These are phyloP conservation scores for Scedosporium aurantiacum DNA, from an alignment of 2,329 filamentous ascomycete species.

Conservation along the genomic window DNA sequence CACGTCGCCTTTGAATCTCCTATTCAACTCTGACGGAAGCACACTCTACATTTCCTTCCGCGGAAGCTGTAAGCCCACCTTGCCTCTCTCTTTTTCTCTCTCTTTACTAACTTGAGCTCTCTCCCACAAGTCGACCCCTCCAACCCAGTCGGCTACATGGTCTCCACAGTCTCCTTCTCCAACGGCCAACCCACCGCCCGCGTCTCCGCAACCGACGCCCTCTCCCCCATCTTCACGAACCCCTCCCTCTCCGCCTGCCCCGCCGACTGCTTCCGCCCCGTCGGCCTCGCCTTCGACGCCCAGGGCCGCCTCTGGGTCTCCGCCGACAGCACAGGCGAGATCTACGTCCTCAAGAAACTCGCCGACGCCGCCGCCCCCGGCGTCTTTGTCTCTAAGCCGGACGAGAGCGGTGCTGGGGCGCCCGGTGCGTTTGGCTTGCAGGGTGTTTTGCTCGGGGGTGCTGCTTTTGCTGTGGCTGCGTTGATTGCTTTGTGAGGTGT, in stretches of 20 bases:
- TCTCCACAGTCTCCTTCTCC: conserved; percentile 29
- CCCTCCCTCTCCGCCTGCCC: conserved; percentile 41
- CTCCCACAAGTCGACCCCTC: conserved; percentile 27
- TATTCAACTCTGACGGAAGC: conserved; percentile 47
- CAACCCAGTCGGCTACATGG: conserved; percentile 33
- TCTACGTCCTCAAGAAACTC: conserved; percentile 40
- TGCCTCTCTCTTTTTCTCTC: background rate
- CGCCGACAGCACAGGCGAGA: conserved; percentile 53
- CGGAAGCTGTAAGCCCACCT: conserved; percentile 47
- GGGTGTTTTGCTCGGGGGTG: background rate
- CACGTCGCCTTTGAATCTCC: conserved; percentile 60
- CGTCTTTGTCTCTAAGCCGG: background rate
- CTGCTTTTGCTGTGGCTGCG: background rate
- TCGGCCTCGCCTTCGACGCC: conserved; percentile 41
- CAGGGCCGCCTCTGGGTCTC: conserved; percentile 49
- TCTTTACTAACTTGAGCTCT: background rate
- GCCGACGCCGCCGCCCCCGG: background rate
- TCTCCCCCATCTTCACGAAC: conserved; percentile 45
- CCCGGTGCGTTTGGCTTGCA: background rate
- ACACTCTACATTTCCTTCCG: conserved; percentile 60
- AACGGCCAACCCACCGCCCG: conserved; percentile 29
- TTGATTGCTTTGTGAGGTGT: background rate
- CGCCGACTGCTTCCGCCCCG: conserved; percentile 49
- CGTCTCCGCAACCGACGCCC: conserved; percentile 32
- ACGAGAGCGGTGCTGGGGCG: background rate